Base-by-base conservation (phyloP, 345 rosid species). In the Carallia pectinifolia region DNA sequence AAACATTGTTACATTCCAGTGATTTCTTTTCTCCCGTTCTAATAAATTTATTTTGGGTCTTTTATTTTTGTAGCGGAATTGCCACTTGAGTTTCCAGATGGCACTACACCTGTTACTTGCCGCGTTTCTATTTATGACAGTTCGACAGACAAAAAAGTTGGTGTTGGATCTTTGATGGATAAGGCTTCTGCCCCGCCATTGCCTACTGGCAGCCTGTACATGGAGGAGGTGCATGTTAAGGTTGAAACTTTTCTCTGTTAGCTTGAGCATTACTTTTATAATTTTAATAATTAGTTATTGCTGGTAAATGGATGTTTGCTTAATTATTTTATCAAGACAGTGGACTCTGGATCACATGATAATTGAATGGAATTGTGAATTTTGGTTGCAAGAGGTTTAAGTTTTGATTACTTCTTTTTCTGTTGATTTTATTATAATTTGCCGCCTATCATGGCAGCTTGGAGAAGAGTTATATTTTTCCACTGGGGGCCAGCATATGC, bases 61-160 rank as follows among this genome's bases (percentile, higher is more conserved):
- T 18, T 67, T 4, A 75, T 61, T 53, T 65, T 48, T 74, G 69
- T 77, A 95, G 99, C 91, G 79, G 97, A 88, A 80, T 74, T 92
- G 58, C 99, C 99, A 5, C 79, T 92, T 75, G 99, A 95, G 87
- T 92, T 95, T 81, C 97, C 99, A 6, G 97, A 92, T 84, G 99
- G 99, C 44, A 95, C 98, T 18, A 92, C 98, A 29, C 99, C 99
- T 64, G 99, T 95, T 53, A 89, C 99, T 60, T 90, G 97, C 54
- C 97, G 99, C 52, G 94, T 92, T 60, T 95, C 93, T 60, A 81
- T 95, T 74, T 95, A 90, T 74, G 89, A 92, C 68, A 84, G 86
- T 67, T 90, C 94, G 10, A 71, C 85, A 3, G 97, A 90, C 75
- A 92, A 95, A 75, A 95, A 89, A 64, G 99, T 90, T 65, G 99